phyloP scores from a whole-genome alignment of 2,329 filamentous ascomycete genomes.

The Cladosporium austrohemisphaericum region DNA sequence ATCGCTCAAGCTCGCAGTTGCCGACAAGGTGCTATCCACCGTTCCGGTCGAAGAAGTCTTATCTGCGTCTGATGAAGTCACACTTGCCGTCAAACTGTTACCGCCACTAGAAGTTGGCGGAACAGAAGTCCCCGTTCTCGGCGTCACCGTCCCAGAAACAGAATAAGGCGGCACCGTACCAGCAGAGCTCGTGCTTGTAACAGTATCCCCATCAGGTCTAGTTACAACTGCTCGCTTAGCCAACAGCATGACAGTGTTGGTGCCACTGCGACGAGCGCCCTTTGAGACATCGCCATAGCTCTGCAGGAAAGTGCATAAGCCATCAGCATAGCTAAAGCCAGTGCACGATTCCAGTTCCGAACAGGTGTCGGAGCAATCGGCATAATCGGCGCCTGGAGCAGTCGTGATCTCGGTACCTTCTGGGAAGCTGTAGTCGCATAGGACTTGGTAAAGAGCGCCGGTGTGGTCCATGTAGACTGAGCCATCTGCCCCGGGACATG shows the following conservation, averaged over 20 bases:
- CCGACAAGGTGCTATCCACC: too few relatives aligned
- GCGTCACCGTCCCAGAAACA: background rate
- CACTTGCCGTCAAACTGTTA: too few relatives aligned
- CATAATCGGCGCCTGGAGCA: background rate
- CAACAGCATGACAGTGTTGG: conserved; percentile 22
- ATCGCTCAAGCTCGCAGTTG: too few relatives aligned
- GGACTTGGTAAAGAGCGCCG: conserved; percentile 26
- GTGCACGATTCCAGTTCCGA: conserved; percentile 19
- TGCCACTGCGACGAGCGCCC: conserved; percentile 14
- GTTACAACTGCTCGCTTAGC: conserved; percentile 16
- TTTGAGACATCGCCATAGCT: conserved; percentile 15
- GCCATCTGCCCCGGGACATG: conserved; percentile 24
- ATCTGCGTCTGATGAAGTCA: too few relatives aligned
- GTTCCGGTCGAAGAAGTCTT: too few relatives aligned
- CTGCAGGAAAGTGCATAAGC: conserved; percentile 20
- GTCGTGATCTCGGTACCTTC: conserved; percentile 15
- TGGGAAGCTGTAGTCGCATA: conserved; percentile 26
- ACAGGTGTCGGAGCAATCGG: conserved; percentile 23
- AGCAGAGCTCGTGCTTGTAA: conserved; percentile 12
- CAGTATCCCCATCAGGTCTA: background rate
- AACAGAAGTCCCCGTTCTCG: background rate
- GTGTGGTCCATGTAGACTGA: conserved; percentile 22
- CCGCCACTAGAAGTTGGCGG: too few relatives aligned
- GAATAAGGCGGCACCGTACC: conserved; percentile 5
- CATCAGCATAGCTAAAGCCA: conserved; percentile 18